phyloP scores from a whole-genome alignment of 306 rosid species.

The Sophora flavescens region DNA sequence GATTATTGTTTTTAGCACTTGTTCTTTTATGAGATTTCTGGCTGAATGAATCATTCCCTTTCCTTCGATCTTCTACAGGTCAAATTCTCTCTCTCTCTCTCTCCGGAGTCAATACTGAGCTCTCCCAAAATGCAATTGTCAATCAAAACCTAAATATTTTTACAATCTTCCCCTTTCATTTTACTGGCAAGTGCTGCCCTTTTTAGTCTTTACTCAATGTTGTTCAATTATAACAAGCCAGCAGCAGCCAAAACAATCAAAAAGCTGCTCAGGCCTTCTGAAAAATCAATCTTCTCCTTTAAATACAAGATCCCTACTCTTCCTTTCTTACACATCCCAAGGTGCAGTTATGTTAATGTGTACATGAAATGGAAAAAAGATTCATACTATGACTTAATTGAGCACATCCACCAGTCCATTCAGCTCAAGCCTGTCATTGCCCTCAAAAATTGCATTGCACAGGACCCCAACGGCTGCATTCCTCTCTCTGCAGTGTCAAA shows the following conservation, averaged over 20 bases:
- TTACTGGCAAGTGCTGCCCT: conserved; percentile 30
- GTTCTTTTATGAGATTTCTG: background rate
- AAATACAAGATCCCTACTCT: conserved; percentile 26
- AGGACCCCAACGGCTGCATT: conserved; percentile 70
- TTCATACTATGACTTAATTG: conserved; percentile 70
- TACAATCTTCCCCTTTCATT: background rate
- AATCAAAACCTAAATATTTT: conserved; percentile 24
- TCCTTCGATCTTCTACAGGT: conserved; percentile 23
- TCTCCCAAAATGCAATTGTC: background rate
- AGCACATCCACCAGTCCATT: conserved; percentile 72
- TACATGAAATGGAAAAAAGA: conserved; percentile 96
- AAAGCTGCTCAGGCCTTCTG: conserved; percentile 38
- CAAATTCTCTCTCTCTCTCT: background rate
- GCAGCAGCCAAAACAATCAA: conserved; percentile 48
- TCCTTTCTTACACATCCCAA: conserved; percentile 56
- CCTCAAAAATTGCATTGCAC: conserved; percentile 76
- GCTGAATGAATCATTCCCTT: conserved; percentile 25
- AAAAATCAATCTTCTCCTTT: conserved; percentile 41
- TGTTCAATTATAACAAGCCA: conserved; percentile 42
- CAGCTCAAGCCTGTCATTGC: conserved; percentile 72
- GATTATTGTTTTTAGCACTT: background rate
- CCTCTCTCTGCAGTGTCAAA: conserved; percentile 84
- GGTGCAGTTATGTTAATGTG: conserved; percentile 72
- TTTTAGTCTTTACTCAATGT: conserved; percentile 44
- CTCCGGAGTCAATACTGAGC: conserved; percentile 1